Conservation (phyloP, 805 yeast genomes). For the Clavispora carvajalis region DNA sequence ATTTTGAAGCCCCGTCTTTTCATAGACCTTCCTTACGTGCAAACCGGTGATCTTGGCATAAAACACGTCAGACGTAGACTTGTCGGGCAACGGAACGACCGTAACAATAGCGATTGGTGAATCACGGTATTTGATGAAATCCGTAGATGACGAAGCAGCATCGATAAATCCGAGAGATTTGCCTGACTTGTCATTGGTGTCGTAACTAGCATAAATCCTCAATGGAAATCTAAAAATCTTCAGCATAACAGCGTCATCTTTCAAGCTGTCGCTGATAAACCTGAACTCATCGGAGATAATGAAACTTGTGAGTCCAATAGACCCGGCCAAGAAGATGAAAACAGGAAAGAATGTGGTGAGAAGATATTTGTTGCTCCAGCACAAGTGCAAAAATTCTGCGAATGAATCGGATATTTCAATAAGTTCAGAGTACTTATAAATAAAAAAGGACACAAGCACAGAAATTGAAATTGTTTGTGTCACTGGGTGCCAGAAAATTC, state of each 20-base stretch:
- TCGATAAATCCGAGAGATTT: slow-evolving; percentile 22
- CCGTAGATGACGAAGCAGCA: slow-evolving; percentile 42
- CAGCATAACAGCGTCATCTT: slow-evolving; percentile 18
- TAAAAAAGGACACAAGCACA: slow-evolving; percentile 6
- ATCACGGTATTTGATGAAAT: slow-evolving; percentile 57
- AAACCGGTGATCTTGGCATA: slow-evolving; percentile 51
- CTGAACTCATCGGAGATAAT: slow-evolving; percentile 46
- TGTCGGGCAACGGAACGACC: slow-evolving; percentile 35
- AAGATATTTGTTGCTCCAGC: slow-evolving; percentile 17
- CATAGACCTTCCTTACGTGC: slow-evolving; percentile 65
- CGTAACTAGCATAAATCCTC: slow-evolving; percentile 36
- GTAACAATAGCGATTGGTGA: slow-evolving; percentile 65
- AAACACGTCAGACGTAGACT: slow-evolving; percentile 35
- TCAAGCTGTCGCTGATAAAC: slow-evolving; percentile 26
- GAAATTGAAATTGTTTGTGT: slow-evolving; percentile 20
- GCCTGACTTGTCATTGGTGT: slow-evolving; percentile 15
- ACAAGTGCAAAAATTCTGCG: slow-evolving; percentile 23
- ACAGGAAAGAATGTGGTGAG: slow-evolving; percentile 32
- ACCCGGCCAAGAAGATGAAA: slow-evolving; percentile 29
- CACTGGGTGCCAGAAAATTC: slow-evolving; percentile 43
- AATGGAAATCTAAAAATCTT: slow-evolving; percentile 50
- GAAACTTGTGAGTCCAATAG: slow-evolving; percentile 36
- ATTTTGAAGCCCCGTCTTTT: slow-evolving; percentile 55
- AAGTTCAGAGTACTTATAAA: slow-evolving; percentile 25
- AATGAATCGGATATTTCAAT: slow-evolving; percentile 26